These are phyloP conservation scores for Rhodotorula sp. DNA, from an alignment of 1,284 basidiomycete species.

Conservation along the genomic window DNA sequence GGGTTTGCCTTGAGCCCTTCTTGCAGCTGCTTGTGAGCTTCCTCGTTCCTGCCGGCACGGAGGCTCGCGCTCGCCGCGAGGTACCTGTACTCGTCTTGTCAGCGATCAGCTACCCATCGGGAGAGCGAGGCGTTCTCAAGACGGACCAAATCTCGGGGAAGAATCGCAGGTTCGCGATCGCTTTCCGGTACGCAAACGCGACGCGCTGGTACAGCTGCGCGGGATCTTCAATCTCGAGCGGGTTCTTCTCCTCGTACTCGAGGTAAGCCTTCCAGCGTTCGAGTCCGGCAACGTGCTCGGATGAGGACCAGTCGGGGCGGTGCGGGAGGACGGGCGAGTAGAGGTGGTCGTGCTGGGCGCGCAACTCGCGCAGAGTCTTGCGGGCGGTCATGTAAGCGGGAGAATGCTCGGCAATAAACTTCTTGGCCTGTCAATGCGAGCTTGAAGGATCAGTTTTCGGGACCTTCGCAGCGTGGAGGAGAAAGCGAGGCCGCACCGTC, in stretches of 20 bases:
- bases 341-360: conserved; percentile 54
- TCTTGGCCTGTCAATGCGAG: conserved; percentile 66
- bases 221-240: conserved; percentile 82
- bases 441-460: too few relatives aligned
- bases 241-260: conserved; percentile 94
- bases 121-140: neutral
- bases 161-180: conserved; percentile 84
- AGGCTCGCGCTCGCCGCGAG: conserved; percentile 82
- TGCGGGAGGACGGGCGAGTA: conserved; percentile 59
- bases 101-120: neutral
- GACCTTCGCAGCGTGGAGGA: too few relatives aligned
- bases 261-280: conserved; percentile 87
- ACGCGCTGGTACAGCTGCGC: conserved; percentile 66
- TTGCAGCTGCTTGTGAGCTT: conserved; percentile 75
- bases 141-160: conserved; percentile 73
- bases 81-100: conserved; percentile 59
- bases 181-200: conserved; percentile 81
- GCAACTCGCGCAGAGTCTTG: conserved; percentile 78
- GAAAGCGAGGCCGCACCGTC: conserved; percentile 62
- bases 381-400: conserved; percentile 90
- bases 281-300: conserved; percentile 67
- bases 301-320: conserved; percentile 65
- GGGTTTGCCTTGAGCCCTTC: conserved; percentile 86
- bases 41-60: conserved; percentile 72
- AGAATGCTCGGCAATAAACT: conserved; percentile 82